phyloP scores from a whole-genome alignment of 1,139 yeast species.

The Lodderomyces jiufengensis region DNA sequence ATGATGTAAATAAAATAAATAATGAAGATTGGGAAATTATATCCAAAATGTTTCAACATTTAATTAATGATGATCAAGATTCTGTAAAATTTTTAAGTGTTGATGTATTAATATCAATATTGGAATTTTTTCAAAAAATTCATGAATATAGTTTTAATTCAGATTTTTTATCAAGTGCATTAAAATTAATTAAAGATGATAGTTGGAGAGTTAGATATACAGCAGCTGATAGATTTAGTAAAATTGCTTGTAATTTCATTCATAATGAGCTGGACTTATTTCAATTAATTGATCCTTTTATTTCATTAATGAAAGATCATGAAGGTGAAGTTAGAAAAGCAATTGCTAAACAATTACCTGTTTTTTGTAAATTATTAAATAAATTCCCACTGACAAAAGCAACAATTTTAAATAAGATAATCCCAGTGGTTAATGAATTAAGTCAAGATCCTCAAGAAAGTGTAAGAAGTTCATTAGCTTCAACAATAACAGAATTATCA shows the following conservation, averaged over 20 bases:
- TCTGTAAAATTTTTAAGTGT: slow-evolving; percentile 89
- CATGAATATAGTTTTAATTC: slow-evolving; percentile 56
- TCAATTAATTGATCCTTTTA: slow-evolving; percentile 65
- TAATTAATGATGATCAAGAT: slow-evolving; percentile 88
- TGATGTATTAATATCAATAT: slow-evolving; percentile 75
- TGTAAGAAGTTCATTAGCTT: slow-evolving; percentile 90
- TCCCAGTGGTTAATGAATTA: slow-evolving; percentile 80
- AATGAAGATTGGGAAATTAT: slow-evolving; percentile 69
- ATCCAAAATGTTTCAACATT: slow-evolving; percentile 75
- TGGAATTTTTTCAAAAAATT: slow-evolving; percentile 58
- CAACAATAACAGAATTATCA: slow-evolving; percentile 81
- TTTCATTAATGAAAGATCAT: slow-evolving; percentile 78
- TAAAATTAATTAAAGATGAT: slow-evolving; percentile 77
- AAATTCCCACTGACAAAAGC: slow-evolving; percentile 43
- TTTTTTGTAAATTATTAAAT: slow-evolving; percentile 57
- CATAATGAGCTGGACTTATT: slow-evolving; percentile 48
- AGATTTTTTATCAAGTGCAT: slow-evolving; percentile 53
- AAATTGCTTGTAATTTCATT: slow-evolving; percentile 65
- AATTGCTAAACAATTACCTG: slow-evolving; percentile 87
- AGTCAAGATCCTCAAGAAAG: slow-evolving; percentile 90
- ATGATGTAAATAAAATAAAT: slow-evolving; percentile 27
- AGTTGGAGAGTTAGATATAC: slow-evolving; percentile 98
- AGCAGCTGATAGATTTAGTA: slow-evolving; percentile 89
- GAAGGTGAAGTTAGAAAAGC: slow-evolving; percentile 98
- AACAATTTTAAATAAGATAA: slow-evolving; percentile 62